Evolutionary conservation across 306 rosid genomes (phyloP), one percentile per base, ranked within the genome.

Genomic region (Benincasa hispida): DNA sequence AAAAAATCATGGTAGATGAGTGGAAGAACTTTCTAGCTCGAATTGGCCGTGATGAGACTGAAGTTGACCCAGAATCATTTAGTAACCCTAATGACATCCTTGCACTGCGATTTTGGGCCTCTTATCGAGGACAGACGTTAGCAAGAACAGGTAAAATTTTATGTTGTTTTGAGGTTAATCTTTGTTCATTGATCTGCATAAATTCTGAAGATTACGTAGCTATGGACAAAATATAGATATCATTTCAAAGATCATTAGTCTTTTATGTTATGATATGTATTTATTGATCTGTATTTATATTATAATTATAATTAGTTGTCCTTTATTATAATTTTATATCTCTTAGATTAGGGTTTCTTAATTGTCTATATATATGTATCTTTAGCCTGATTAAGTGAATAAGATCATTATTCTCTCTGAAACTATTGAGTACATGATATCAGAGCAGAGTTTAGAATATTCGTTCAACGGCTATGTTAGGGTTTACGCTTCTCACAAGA

Each of bases 91-190:
- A 66, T 78, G 98, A 94, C 78, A 89, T 88, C 72, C 92, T 94
- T 81, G 97, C 92, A 81, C 87, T 91, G 77, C 94, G 97, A 25
- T 89, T 91, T 85, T 94, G 98, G 98, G 98, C 96, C 50, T 91
- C 97, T 37, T 94, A 91, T 79, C 84, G 98, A n/a, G 98, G 89
- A 61, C 98, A 94, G 85, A 94, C 98, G 47, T 85, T 94, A 81
- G 93, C 97, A 69, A 90, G 98, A 87, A 94, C 98, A 59, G 98
- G 98, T 94, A 85, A 37, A 81, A 55, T 21, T 79, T 77, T 34
- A 25, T 76, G 32, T 67, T 70, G 11, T 83, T 45, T 78, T 53
- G n/a, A 69, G 28, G 56, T 41, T 62, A 41, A 59, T 66, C 53
- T 50, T 58, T 69, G 11, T 69, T 69, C 22, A 39, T 66, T 45